A percentile compares a stretch with the other conserved stretches of the same genome.
Evolutionary conservation across 2,329 filamentous ascomycete species (phyloP).

Genomic region (Fusarium odoratissimum): DNA sequence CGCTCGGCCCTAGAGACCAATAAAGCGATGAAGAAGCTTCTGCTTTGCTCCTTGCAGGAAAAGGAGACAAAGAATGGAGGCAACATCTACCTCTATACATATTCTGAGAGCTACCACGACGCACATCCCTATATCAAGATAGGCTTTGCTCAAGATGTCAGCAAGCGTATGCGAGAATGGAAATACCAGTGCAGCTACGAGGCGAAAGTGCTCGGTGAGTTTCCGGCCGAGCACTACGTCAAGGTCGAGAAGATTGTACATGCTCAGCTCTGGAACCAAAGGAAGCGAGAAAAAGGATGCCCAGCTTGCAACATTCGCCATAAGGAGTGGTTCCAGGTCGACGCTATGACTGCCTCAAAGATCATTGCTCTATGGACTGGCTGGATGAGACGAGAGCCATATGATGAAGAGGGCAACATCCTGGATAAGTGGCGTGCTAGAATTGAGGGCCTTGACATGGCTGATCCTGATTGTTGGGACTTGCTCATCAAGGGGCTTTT

Average conservation of each 20-base stretch:
- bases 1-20: conserved; percentile 27
- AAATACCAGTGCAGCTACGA: conserved; percentile 41
- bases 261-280: conserved; percentile 41
- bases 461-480: conserved; percentile 44
- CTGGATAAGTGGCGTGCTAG: conserved; percentile 39
- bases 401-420: conserved; percentile 41
- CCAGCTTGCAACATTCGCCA: conserved; percentile 39
- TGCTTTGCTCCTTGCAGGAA: conserved; percentile 6
- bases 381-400: conserved; percentile 46
- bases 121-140: conserved; percentile 46
- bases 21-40: conserved; percentile 20
- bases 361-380: conserved; percentile 43
- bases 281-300: conserved; percentile 43
- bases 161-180: conserved; percentile 42
- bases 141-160: conserved; percentile 40
- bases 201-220: conserved; percentile 27
- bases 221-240: conserved; percentile 33
- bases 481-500: conserved; percentile 30
- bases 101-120: conserved; percentile 31
- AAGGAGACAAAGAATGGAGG: conserved; percentile 19
- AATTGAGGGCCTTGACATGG: conserved; percentile 41
- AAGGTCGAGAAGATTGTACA: conserved; percentile 49
- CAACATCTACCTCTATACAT: conserved; percentile 44
- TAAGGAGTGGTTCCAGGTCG: conserved; percentile 47
- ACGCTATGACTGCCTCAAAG: conserved; percentile 17